Percentiles rank a stretch among this genome's conserved stretches.
These are phyloP conservation scores for Carallia brachiata DNA, from an alignment of 345 rosid genomes.

Conservation along the genomic window DNA sequence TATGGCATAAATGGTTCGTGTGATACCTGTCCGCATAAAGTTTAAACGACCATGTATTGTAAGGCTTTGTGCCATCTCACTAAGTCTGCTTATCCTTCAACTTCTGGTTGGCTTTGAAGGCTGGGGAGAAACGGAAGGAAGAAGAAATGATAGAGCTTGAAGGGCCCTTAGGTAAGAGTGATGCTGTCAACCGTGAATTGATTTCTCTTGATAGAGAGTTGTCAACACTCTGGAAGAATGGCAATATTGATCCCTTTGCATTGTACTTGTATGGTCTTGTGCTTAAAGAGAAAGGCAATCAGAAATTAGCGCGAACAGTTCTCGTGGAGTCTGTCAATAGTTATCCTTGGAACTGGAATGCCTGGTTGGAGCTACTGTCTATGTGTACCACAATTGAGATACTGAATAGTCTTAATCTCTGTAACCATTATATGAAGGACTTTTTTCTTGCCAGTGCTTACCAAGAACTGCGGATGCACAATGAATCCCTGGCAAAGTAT, in stretches of 20 bases:
- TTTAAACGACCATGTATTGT: neutral
- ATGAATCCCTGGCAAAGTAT: slow-evolving; percentile 69
- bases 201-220: slow-evolving; percentile 81
- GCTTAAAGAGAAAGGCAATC: slow-evolving; percentile 87
- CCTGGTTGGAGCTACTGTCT: slow-evolving; percentile 92
- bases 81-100: neutral
- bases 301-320: slow-evolving; percentile 62
- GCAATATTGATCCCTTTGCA: slow-evolving; percentile 76
- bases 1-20: neutral
- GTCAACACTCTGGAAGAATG: slow-evolving; percentile 63
- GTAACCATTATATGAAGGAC: slow-evolving; percentile 96
- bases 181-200: slow-evolving; percentile 69
- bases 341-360: slow-evolving; percentile 99
- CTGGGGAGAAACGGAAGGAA: slow-evolving; percentile 96
- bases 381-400: slow-evolving; percentile 67
- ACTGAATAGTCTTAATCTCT: slow-evolving; percentile 67
- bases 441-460: slow-evolving; percentile 84
- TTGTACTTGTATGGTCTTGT: slow-evolving; percentile 83
- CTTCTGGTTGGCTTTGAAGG: slow-evolving; percentile 39
- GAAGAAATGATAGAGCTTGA: slow-evolving; percentile 93
- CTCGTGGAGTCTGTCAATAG: slow-evolving; percentile 87
- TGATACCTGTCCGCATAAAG: neutral
- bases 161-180: slow-evolving; percentile 80
- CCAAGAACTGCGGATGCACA: slow-evolving; percentile 90
- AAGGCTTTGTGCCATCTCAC: neutral